phyloP scores from a whole-genome alignment of 2,329 filamentous ascomycete species.

The Calonectria pseudoreteaudii region DNA sequence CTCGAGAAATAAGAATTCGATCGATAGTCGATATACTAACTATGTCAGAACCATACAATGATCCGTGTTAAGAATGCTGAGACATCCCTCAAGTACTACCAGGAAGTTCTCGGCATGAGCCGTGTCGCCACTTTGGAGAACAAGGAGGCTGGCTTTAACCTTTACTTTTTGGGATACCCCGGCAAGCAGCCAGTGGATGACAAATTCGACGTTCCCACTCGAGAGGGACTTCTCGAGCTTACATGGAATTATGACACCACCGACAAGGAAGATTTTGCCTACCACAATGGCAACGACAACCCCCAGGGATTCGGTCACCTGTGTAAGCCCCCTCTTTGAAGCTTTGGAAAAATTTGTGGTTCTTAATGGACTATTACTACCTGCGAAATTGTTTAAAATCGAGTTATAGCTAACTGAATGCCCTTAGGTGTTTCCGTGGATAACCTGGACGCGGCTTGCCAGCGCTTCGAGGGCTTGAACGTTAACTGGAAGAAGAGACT shows the following conservation, averaged over 20 bases:
- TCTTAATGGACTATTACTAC: background rate
- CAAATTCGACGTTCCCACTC: constrained; percentile 68
- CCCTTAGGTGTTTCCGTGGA: constrained; percentile 81
- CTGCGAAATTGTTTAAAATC: background rate
- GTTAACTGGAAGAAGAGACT: constrained; percentile 96
- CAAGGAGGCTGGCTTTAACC: constrained; percentile 79
- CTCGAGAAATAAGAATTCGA: background rate
- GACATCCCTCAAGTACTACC: constrained; percentile 82
- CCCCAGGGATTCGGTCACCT: constrained; percentile 97
- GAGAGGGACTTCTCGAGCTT: constrained; percentile 89
- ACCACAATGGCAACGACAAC: constrained; percentile 92
- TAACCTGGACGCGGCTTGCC: constrained; percentile 87
- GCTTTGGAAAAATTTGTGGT: background rate
- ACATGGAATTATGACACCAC: constrained; percentile 90
- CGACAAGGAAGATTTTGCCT: constrained; percentile 84
- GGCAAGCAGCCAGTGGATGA: constrained; percentile 65
- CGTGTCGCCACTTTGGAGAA: constrained; percentile 80
- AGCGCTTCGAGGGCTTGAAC: constrained; percentile 83
- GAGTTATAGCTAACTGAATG: constrained; percentile 32
- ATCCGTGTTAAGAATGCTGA: constrained; percentile 88
- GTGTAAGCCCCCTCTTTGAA: constrained; percentile 65
- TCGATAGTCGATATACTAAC: constrained; percentile 3
- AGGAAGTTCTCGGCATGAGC: constrained; percentile 90
- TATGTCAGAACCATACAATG: constrained; percentile 85
- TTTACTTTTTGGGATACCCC: constrained; percentile 92